Base-by-base conservation (phyloP, 2,329 filamentous ascomycete genomes). In the Dichotomopilus funicola region DNA sequence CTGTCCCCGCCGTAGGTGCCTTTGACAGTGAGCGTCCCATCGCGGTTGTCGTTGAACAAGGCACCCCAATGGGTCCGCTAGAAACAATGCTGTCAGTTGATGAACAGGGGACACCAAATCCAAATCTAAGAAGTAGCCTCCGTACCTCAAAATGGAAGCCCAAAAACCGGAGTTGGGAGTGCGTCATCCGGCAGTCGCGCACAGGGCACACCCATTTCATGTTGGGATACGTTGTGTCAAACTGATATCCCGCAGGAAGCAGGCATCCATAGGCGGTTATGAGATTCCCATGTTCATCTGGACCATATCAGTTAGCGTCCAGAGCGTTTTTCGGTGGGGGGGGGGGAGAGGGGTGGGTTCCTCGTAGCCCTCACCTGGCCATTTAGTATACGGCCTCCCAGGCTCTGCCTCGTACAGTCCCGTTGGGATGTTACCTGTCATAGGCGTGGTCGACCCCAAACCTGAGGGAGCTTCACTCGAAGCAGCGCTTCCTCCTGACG, bases 171-270 rank as follows among this genome's bases (percentile, higher is more conserved):
- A 44, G 46, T 37, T 55, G 61, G 31, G 37, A 37, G 41, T 58
- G 61, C 0, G 57, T 36, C 38, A 35, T 54, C 12, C 60, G 56
- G 49, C 65, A 67, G 1, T 53, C 61, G 8, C 61, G 59, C 1
- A 66, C 51, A 3, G 65, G 61, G 35, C 65, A 67, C 8, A 61
- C 57, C 63, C 64, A 67, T 33, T 59, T 59, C n/a, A 58, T 55
- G 3, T 50, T 54, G 9, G 58, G 49, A n/a, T 60, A 37, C 3
- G 57, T 59, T 19, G 19, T 45, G 43, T 64, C 59, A 19, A 64
- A 49, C 12, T 56, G 46, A 49, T 66, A 66, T 2, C 62, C 59
- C 33, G 59, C 52, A 1, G 65, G 64, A 7, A 66, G 56, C 35
- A 66, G 37, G 3, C 58, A 59, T 5, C 63, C 64, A 9, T 9